Evolutionary conservation across 2,329 filamentous ascomycete species (phyloP).

Genomic region (Acrodontium crateriforme): DNA sequence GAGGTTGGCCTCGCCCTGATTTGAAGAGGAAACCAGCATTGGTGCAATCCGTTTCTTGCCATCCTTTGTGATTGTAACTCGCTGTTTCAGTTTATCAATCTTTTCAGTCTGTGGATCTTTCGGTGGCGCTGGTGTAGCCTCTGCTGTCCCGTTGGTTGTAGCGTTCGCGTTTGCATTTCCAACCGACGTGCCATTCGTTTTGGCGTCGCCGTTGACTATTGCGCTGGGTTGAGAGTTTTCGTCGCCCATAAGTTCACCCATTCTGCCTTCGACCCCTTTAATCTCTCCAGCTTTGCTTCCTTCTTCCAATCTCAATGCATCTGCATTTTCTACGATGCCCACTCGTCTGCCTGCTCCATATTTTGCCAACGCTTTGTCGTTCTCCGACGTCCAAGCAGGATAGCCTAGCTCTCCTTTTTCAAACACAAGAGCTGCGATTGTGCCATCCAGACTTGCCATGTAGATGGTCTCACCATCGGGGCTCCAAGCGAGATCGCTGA

Average conservation of each 20-base stretch:
- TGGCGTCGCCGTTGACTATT: slow-evolving; percentile 19
- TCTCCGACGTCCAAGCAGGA: slow-evolving; percentile 73
- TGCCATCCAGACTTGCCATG: slow-evolving; percentile 77
- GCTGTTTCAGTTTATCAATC: slow-evolving; percentile 64
- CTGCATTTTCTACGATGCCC: slow-evolving; percentile 84
- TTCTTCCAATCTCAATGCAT: slow-evolving; percentile 75
- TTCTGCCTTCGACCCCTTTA: slow-evolving; percentile 78
- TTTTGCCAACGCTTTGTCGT: slow-evolving; percentile 82
- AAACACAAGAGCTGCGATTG: slow-evolving; percentile 70
- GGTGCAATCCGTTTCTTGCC: slow-evolving; percentile 93
- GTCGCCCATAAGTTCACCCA: slow-evolving; percentile 98
- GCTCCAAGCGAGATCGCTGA: slow-evolving; percentile 88
- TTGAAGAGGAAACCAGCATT: slow-evolving; percentile 71
- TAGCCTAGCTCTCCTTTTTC: slow-evolving; percentile 79
- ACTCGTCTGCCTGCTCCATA: slow-evolving; percentile 81
- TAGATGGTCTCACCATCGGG: slow-evolving; percentile 82
- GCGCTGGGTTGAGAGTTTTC: slow-evolving; percentile 39
- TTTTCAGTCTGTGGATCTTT: slow-evolving; percentile 44
- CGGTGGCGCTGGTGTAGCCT: slow-evolving; percentile 14
- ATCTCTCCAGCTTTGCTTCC: slow-evolving; percentile 77
- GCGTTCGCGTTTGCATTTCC: slow-evolving; percentile 9
- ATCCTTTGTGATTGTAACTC: slow-evolving; percentile 90
- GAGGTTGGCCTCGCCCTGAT: slow-evolving; percentile 72
- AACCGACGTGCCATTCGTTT: slow-evolving; percentile 33
- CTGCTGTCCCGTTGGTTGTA: slow-evolving; percentile 9